phyloP scores from a whole-genome alignment of 208 protist species.

The Trypanosoma cruzi region DNA sequence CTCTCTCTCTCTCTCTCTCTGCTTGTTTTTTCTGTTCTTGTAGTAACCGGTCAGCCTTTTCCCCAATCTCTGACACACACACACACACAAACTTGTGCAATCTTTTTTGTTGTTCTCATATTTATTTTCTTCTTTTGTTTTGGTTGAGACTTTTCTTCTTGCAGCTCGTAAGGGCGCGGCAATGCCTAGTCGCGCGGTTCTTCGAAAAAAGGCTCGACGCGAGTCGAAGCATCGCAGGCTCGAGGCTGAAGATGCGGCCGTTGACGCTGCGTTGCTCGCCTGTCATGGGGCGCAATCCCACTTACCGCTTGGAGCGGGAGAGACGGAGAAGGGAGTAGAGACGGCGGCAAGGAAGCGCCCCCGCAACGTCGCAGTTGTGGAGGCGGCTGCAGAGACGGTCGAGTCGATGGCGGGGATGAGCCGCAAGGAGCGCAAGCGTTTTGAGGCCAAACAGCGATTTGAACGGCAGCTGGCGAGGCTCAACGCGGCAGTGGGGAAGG shows the following conservation, averaged over 20 bases:
- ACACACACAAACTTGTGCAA: not conserved
- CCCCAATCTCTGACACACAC: not conserved
- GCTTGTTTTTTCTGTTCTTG: not conserved
- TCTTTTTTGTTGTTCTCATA: constrained; percentile 12
- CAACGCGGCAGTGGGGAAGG: constrained; percentile 15
- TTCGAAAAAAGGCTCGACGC: constrained; percentile 80
- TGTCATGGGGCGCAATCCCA: not conserved
- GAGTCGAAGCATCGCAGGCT: constrained; percentile 65
- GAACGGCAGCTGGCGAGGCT: constrained; percentile 61
- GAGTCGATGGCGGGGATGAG: constrained; percentile 40
- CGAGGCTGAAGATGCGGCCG: constrained; percentile 5
- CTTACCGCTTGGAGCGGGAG: not conserved
- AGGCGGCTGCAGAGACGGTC: constrained; percentile 1
- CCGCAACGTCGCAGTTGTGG: not conserved
- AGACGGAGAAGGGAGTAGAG: not conserved
- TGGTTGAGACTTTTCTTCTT: constrained; percentile 2
- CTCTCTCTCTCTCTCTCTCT: not conserved
- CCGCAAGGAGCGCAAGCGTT: constrained; percentile 61
- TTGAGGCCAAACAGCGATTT: constrained; percentile 53
- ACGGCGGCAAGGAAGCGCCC: constrained; percentile 3
- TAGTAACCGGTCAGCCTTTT: too few species aligned
- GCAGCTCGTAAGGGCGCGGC: not conserved
- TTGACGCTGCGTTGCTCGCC: not conserved
- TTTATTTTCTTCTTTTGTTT: constrained; percentile 19
- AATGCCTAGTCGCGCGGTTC: constrained; percentile 85